Percentiles rank a stretch among this genome's conserved stretches.
Conservation (phyloP, 257 asterid genomes). For the Linaria vulgaris region DNA sequence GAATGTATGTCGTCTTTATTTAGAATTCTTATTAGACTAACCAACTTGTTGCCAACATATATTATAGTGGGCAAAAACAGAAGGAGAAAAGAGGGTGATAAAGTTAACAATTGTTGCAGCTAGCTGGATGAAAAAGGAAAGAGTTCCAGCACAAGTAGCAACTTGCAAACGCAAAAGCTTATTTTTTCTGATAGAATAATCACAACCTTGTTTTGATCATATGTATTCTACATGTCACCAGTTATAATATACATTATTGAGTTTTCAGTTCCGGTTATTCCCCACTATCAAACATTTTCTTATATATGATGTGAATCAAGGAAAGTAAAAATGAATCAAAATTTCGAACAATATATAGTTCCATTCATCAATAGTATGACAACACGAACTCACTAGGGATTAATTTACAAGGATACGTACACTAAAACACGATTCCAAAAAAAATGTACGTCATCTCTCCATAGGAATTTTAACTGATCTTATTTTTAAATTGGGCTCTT, state of each 20-base stretch:
- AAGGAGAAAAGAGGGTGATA: not conserved
- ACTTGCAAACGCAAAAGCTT: conserved; percentile 27
- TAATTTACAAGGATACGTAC: conserved; percentile 11
- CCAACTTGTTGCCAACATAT: too few species aligned
- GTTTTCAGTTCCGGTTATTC: conserved; percentile 32
- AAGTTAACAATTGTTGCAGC: conserved; percentile 12
- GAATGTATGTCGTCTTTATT: too few species aligned
- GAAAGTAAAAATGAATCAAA: conserved; percentile 34
- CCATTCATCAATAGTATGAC: conserved; percentile 26
- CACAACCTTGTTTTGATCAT: not conserved
- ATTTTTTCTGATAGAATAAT: not conserved
- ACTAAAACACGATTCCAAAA: too few species aligned
- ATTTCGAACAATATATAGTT: conserved; percentile 33
- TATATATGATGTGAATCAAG: conserved; percentile 26
- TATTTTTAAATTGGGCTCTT: too few species aligned
- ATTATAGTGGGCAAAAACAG: too few species aligned
- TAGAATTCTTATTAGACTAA: too few species aligned
- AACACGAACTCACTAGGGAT: conserved; percentile 10
- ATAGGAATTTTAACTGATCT: too few species aligned
- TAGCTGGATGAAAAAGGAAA: conserved; percentile 24
- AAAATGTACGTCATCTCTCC: too few species aligned
- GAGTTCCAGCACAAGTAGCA: conserved; percentile 15
- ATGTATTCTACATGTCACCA: conserved; percentile 27
- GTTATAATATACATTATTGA: not conserved
- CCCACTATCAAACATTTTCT: conserved; percentile 34